Percentiles rank a stretch among this genome's conserved stretches.
These are phyloP conservation scores for Physaria fendleri DNA, from an alignment of 345 rosid species.

Conservation along the genomic window DNA sequence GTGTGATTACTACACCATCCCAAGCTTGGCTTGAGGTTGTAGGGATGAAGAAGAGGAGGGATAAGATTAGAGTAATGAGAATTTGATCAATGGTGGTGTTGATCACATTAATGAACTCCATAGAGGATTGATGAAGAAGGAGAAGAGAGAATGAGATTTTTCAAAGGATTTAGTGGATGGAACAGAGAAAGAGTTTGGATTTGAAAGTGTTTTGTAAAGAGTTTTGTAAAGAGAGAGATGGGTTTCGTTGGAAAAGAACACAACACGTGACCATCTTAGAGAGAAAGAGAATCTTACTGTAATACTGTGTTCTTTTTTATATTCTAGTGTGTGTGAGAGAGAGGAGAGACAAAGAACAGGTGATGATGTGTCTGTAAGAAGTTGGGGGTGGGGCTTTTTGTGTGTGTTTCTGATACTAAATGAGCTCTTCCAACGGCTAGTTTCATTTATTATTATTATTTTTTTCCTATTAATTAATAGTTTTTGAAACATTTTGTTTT, in stretches of 20 bases:
- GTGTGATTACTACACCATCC: conserved; percentile 76
- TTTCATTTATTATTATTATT: conserved; percentile 33
- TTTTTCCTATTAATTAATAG: background rate
- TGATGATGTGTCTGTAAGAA: conserved; percentile 31
- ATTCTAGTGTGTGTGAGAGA: conserved; percentile 25
- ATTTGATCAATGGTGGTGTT: conserved; percentile 23
- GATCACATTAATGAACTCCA: conserved; percentile 12
- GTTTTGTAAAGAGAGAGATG: conserved; percentile 37
- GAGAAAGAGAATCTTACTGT: conserved; percentile 34
- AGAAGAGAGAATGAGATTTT: no score
- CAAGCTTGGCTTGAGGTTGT: conserved; percentile 39
- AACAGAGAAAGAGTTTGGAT: conserved; percentile 27
- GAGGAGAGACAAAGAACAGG: conserved; percentile 27
- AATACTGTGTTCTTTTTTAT: conserved; percentile 37
- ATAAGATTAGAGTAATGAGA: conserved; percentile 10
- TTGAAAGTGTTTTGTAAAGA: no score
- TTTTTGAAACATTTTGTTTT: conserved; percentile 24
- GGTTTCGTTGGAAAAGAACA: conserved; percentile 26
- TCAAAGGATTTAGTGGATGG: no score
- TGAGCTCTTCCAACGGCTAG: conserved; percentile 50
- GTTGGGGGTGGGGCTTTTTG: conserved; percentile 16
- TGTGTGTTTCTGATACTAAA: conserved; percentile 19
- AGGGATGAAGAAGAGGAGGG: conserved; percentile 13
- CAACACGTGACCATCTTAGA: conserved; percentile 44
- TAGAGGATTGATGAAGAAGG: conserved; percentile 1